These are phyloP conservation scores for Erodium chrysanthum DNA, from an alignment of 441 rosid genomes.

Conservation along the genomic window DNA sequence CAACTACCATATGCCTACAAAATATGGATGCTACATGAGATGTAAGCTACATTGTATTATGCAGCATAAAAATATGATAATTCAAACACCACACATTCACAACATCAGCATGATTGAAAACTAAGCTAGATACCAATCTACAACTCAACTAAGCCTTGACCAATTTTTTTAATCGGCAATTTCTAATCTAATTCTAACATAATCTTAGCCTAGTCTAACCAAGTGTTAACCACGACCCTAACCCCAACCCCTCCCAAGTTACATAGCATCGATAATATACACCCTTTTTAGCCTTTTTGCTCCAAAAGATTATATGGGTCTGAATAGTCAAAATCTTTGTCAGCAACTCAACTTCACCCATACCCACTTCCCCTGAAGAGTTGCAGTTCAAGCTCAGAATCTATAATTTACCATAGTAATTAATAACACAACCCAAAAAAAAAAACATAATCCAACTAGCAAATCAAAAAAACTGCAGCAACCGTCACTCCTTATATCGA, in stretches of 20 bases:
- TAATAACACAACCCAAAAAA: too few relatives aligned
- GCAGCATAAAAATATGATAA: not conserved
- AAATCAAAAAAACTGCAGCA: too few relatives aligned
- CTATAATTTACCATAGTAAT: too few relatives aligned
- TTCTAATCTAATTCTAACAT: too few relatives aligned
- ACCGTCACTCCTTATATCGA: too few relatives aligned
- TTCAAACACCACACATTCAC: not conserved
- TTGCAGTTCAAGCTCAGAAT: not conserved
- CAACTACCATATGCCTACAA: not conserved
- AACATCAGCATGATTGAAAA: not conserved
- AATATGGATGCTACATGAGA: not conserved
- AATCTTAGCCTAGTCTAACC: too few relatives aligned
- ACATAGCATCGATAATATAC: not conserved
- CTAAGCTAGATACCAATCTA: not conserved
- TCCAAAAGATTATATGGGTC: not conserved
- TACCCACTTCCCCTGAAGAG: not conserved
- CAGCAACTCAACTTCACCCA: not conserved
- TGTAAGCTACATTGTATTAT: not conserved
- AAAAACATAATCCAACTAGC: too few relatives aligned
- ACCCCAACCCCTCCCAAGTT: not conserved
- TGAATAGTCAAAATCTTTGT: not conserved
- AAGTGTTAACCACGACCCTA: too few relatives aligned
- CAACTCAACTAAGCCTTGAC: not conserved
- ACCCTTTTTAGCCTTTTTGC: not conserved
- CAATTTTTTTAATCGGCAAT: too few relatives aligned